Conservation (phyloP, 2,329 filamentous ascomycete species). For the Talaromyces verruculosus region DNA sequence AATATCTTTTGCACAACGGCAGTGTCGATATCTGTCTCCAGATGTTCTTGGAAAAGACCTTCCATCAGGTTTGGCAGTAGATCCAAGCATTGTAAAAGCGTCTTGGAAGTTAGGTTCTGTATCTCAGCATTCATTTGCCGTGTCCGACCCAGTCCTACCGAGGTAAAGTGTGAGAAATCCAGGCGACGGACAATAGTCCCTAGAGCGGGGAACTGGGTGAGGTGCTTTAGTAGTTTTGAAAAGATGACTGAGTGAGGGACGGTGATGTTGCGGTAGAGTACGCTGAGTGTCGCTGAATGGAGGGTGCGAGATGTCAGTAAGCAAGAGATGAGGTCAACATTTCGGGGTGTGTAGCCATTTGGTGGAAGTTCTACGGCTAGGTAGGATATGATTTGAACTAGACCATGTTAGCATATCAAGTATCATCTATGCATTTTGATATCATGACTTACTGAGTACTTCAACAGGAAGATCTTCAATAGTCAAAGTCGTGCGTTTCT, state of each 20-base stretch:
- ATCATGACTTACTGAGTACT: constrained; percentile 63
- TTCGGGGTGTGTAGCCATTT: constrained; percentile 73
- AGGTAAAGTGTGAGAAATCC: constrained; percentile 85
- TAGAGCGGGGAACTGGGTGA: constrained; percentile 65
- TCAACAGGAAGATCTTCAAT: constrained; percentile 70
- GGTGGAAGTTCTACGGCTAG: constrained; percentile 71
- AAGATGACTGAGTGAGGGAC: constrained; percentile 82
- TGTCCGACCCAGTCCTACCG: constrained; percentile 71
- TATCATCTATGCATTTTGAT: background rate
- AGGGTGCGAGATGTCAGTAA: constrained; percentile 73
- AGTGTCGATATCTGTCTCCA: constrained; percentile 72
- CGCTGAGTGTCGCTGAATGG: constrained; percentile 69
- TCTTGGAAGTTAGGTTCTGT: constrained; percentile 72
- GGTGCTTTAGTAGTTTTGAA: constrained; percentile 72
- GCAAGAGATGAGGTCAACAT: constrained; percentile 74
- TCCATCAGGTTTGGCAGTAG: constrained; percentile 73
- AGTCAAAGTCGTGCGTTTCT: constrained; percentile 43
- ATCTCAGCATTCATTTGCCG: constrained; percentile 73
- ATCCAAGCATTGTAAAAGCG: constrained; percentile 68
- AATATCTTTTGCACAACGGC: constrained; percentile 70
- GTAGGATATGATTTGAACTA: constrained; percentile 72
- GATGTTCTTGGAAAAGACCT: constrained; percentile 76
- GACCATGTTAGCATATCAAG: constrained; percentile 18
- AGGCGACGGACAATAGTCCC: constrained; percentile 75
- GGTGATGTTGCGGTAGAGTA: constrained; percentile 76